These are phyloP conservation scores for Marasmius sp. DNA, from an alignment of 1,284 basidiomycete species.

Conservation along the genomic window DNA sequence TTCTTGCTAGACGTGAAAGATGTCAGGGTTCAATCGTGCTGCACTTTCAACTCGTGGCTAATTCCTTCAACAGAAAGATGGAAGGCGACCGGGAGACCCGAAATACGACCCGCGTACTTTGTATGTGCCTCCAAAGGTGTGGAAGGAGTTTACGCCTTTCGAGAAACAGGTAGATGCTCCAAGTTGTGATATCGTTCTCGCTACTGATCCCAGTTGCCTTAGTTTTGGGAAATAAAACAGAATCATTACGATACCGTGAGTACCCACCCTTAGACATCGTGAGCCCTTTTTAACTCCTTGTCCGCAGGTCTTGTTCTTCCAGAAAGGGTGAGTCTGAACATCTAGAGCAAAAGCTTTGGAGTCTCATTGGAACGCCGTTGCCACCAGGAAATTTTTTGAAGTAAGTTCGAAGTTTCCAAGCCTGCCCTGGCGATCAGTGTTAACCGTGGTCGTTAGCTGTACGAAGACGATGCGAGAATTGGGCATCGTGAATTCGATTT, in stretches of 20 bases:
- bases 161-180: slow-evolving; percentile 78
- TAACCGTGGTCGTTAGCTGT: slow-evolving; percentile 61
- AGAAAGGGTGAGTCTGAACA: slow-evolving; percentile 71
- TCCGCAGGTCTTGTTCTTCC: slow-evolving; percentile 87
- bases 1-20: slow-evolving; percentile 82
- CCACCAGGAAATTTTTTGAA: slow-evolving; percentile 65
- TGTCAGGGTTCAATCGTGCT: slow-evolving; percentile 39
- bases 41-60: not conserved
- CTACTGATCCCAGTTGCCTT: not conserved
- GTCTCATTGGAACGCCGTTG: not conserved
- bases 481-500: slow-evolving; percentile 93
- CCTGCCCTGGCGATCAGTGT: not conserved
- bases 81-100: slow-evolving; percentile 74
- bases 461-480: slow-evolving; percentile 90
- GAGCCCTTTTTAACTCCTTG: slow-evolving; percentile 11
- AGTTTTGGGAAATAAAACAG: slow-evolving; percentile 99
- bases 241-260: slow-evolving; percentile 87
- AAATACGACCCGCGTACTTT: slow-evolving; percentile 95
- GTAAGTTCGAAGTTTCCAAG: slow-evolving; percentile 28
- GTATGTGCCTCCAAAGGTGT: slow-evolving; percentile 76
- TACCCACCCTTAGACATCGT: not conserved
- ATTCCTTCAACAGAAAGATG: slow-evolving; percentile 67
- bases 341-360: not conserved
- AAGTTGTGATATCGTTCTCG: not conserved
- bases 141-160: slow-evolving; percentile 91